Evolutionary conservation across 1,284 basidiomycete species (phyloP).

Genomic region (Ganoderma lucidum): DNA sequence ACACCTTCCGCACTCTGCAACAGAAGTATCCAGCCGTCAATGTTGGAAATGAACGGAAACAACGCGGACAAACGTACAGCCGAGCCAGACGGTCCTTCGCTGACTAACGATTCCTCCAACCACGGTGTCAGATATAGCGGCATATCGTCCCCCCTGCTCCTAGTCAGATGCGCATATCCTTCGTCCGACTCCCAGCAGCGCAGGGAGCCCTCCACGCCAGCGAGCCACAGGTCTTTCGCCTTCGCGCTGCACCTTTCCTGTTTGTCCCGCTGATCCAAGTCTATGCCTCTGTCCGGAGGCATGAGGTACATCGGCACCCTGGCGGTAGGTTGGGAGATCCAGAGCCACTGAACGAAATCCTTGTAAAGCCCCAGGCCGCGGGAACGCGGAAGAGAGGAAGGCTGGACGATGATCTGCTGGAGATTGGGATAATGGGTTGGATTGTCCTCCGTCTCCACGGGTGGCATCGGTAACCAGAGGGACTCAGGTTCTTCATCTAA

Average conservation of each 20-base stretch:
- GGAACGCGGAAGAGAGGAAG: conserved; percentile 6
- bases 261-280: neutral
- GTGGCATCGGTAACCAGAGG: neutral
- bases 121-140: conserved; percentile 3
- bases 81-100: neutral
- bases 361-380: conserved; percentile 16
- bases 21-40: neutral
- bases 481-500: neutral
- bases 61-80: neutral
- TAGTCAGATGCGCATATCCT: neutral
- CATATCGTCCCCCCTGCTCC: neutral
- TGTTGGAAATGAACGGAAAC: neutral
- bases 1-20: neutral
- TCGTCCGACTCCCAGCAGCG: neutral
- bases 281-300: neutral
- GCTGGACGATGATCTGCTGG: conserved; percentile 25
- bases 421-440: conserved; percentile 22
- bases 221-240: conserved; percentile 1
- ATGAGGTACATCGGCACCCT: conserved; percentile 27
- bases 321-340: conserved; percentile 16
- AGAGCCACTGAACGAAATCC: conserved; percentile 19
- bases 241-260: neutral
- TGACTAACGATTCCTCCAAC: neutral
- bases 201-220: neutral
- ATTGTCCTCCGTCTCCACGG: neutral